These are phyloP conservation scores for Arabidopsis lyrata DNA, from an alignment of 441 rosid species.

Conservation along the genomic window DNA sequence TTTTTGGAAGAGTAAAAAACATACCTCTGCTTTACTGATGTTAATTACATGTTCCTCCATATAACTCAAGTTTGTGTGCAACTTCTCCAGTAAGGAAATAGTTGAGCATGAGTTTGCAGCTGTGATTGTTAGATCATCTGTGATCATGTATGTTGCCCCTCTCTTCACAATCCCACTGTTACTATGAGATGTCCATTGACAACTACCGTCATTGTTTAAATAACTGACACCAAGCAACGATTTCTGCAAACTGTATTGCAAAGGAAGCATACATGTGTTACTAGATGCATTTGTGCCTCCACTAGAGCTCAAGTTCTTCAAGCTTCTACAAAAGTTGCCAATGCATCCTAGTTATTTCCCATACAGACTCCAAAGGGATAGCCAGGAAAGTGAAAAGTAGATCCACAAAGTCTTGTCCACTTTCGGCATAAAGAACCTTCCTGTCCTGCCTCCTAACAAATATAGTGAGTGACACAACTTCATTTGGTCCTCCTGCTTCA, in stretches of 20 bases:
- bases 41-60: neutral
- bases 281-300: neutral
- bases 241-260: neutral
- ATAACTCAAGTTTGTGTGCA: neutral
- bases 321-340: neutral
- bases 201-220: neutral
- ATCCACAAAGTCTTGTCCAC: neutral
- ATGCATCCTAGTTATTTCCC: neutral
- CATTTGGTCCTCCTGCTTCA: neutral
- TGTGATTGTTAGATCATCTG: neutral
- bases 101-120: neutral
- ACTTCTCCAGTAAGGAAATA: neutral
- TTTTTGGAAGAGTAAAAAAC: neutral
- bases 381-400: neutral
- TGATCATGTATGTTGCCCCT: neutral
- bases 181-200: too few species aligned
- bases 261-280: neutral
- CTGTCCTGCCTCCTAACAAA: neutral
- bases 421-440: neutral
- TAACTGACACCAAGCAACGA: neutral
- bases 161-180: neutral
- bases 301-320: neutral
- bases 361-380: neutral
- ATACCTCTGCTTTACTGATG: neutral
- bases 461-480: neutral